Percentiles rank a stretch among this genome's conserved stretches.
phyloP scores from a whole-genome alignment of 2,329 filamentous ascomycete species.

The Neospermospora avenae region DNA sequence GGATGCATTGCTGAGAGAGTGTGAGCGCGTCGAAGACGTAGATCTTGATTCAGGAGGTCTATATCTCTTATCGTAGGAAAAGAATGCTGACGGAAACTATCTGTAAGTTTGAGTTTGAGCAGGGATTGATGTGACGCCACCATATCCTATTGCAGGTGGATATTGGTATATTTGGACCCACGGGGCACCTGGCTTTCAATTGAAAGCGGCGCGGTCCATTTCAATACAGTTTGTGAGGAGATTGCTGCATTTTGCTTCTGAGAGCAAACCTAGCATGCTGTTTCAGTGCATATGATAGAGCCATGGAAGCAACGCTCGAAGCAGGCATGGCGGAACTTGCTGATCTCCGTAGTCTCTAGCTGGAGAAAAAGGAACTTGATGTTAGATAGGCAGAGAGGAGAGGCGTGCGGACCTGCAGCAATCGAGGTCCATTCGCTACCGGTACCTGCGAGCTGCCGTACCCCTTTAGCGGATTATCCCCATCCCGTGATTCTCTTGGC shows the following conservation, averaged over 20 bases:
- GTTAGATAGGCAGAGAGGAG: background rate
- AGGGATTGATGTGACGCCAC: too few species aligned
- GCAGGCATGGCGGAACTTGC: background rate
- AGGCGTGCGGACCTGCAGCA: background rate
- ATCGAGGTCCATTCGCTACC: background rate
- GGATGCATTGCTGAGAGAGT: background rate
- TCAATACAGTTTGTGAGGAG: background rate
- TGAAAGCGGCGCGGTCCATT: background rate
- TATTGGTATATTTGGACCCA: background rate
- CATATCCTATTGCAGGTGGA: too few species aligned
- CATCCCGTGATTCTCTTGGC: too few species aligned
- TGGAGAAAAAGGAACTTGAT: background rate
- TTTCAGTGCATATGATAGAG: background rate
- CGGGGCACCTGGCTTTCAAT: background rate
- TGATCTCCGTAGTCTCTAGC: background rate
- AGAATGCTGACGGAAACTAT: background rate
- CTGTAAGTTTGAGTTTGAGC: background rate
- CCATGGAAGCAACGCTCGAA: background rate
- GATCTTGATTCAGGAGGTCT: background rate
- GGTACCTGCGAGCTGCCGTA: too few species aligned
- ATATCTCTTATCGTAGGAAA: background rate
- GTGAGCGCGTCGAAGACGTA: background rate
- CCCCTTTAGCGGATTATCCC: background rate
- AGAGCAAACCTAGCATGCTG: background rate
- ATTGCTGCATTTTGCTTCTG: background rate